These are phyloP conservation scores for Sherardia arvensis DNA, from an alignment of 257 asterid genomes.

Conservation along the genomic window DNA sequence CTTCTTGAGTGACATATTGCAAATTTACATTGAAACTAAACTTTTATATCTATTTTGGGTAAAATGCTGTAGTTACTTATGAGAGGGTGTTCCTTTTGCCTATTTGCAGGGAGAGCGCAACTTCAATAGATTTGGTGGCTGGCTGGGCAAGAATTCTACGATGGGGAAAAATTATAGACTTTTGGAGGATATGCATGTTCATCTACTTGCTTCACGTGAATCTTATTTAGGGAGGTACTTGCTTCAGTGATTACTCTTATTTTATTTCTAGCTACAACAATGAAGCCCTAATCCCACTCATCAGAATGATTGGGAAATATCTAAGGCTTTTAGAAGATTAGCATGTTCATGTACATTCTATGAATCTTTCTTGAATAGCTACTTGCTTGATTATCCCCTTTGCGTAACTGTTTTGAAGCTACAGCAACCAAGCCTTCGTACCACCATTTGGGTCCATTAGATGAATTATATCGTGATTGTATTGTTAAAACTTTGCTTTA, in stretches of 20 bases:
- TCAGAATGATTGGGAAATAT: background rate
- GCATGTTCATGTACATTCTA: background rate
- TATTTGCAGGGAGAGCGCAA: conserved; percentile 81
- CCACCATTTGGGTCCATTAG: background rate
- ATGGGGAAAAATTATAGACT: conserved; percentile 77
- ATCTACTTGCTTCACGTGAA: conserved; percentile 83
- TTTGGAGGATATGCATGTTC: conserved; percentile 87
- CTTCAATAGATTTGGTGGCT: conserved; percentile 93
- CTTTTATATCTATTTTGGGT: background rate
- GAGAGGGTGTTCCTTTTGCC: conserved; percentile 5
- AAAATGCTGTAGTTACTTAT: background rate
- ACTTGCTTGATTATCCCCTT: background rate
- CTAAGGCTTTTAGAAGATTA: background rate
- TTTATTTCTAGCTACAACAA: background rate
- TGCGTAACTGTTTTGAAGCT: background rate
- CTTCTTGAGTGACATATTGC: background rate
- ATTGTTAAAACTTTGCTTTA: background rate
- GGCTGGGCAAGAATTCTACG: conserved; percentile 98
- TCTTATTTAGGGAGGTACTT: conserved; percentile 74
- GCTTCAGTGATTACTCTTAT: background rate
- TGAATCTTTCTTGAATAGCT: background rate
- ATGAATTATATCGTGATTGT: background rate
- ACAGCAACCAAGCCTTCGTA: background rate
- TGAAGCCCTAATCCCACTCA: background rate
- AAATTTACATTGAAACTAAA: background rate